These are phyloP conservation scores for Combretum micranthum DNA, from an alignment of 345 rosid genomes.

Conservation along the genomic window DNA sequence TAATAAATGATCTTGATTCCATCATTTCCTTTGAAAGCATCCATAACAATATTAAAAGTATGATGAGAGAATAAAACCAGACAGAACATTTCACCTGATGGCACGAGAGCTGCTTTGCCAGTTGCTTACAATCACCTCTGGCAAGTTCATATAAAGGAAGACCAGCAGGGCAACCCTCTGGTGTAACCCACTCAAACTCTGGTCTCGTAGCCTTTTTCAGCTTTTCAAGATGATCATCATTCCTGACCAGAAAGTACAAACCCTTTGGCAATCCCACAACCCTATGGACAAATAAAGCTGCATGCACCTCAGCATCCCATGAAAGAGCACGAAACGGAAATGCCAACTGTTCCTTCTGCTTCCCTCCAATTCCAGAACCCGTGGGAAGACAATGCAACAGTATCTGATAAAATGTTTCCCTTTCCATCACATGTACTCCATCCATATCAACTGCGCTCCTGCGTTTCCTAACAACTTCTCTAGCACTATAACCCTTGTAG, in stretches of 20 bases:
- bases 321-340: conserved; percentile 74
- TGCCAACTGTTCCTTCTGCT: conserved; percentile 48
- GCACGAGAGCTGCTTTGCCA: conserved; percentile 68
- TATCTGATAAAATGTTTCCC: conserved; percentile 69
- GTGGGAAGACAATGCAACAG: conserved; percentile 83
- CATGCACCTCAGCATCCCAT: conserved; percentile 90
- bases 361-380: conserved; percentile 37
- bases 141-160: conserved; percentile 65
- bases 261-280: conserved; percentile 67
- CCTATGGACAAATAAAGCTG: conserved; percentile 76
- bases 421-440: conserved; percentile 50
- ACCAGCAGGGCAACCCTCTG: conserved; percentile 66
- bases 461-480: conserved; percentile 69
- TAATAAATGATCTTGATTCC: too few species aligned
- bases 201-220: conserved; percentile 44
- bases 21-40: too few species aligned
- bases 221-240: conserved; percentile 64
- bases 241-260: conserved; percentile 76
- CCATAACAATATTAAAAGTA: too few species aligned
- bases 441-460: conserved; percentile 97
- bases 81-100: conserved; percentile 47
- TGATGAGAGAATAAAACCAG: not conserved
- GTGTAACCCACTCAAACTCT: conserved; percentile 68
- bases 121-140: conserved; percentile 46
- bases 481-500: conserved; percentile 36